phyloP scores from a whole-genome alignment of 2,329 filamentous ascomycete species.

The Epichloe coenophiala region DNA sequence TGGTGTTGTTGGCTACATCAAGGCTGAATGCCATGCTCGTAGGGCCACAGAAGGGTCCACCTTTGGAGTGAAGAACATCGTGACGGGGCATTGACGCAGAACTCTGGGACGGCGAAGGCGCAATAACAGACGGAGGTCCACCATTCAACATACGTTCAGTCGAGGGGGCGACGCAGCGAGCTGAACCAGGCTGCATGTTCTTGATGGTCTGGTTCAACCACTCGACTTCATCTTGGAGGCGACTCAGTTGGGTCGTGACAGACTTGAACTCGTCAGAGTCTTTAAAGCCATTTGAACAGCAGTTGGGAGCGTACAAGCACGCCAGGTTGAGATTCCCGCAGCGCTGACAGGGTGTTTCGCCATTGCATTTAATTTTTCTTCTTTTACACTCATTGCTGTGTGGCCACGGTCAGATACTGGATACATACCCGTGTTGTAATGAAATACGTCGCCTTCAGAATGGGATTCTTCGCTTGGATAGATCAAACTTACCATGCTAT shows the following conservation, averaged over 20 bases:
- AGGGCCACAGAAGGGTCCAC: conserved; percentile 64
- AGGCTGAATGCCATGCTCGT: conserved; percentile 78
- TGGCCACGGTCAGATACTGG: not conserved
- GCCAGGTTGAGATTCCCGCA: conserved; percentile 55
- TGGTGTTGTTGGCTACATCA: conserved; percentile 72
- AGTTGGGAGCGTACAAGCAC: conserved; percentile 54
- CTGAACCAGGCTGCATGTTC: conserved; percentile 44
- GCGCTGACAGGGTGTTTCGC: conserved; percentile 51
- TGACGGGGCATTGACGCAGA: conserved; percentile 24
- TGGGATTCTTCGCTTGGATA: too few relatives aligned
- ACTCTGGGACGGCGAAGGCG: conserved; percentile 30
- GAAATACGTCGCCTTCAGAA: not conserved
- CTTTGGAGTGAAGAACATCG: conserved; percentile 35
- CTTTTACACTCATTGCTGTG: conserved; percentile 58
- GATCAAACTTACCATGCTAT: conserved; percentile 40
- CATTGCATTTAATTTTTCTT: conserved; percentile 66
- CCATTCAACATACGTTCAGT: conserved; percentile 29
- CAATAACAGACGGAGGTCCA: conserved; percentile 14
- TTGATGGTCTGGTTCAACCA: conserved; percentile 60
- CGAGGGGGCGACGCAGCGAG: conserved; percentile 27
- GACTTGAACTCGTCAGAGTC: conserved; percentile 83
- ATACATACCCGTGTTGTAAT: not conserved
- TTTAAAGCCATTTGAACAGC: conserved; percentile 67
- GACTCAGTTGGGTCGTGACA: conserved; percentile 60
- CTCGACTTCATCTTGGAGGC: conserved; percentile 75